Evolutionary conservation across 495 filamentous ascomycete species (phyloP).

Genomic region (Penicillium riverlandense): DNA sequence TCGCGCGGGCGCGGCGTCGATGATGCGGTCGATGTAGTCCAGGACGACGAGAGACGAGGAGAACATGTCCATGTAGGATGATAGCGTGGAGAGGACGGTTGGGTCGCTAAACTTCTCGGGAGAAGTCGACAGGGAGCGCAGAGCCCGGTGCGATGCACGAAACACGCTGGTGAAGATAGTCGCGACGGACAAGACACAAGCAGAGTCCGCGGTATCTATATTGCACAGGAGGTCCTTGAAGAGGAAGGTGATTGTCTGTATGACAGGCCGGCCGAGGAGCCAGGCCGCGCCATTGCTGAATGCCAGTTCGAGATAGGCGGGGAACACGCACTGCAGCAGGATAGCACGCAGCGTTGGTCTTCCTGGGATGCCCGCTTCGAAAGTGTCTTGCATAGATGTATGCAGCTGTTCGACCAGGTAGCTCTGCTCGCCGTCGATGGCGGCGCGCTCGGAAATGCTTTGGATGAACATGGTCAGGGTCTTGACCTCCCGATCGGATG

Average conservation of each 20-base stretch:
- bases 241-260: constrained; percentile 39
- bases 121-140: constrained; percentile 22
- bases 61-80: constrained; percentile 39
- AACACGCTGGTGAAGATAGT: constrained; percentile 40
- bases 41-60: constrained; percentile 39
- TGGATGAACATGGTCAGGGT: constrained; percentile 57
- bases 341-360: constrained; percentile 49
- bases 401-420: constrained; percentile 53
- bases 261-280: constrained; percentile 50
- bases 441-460: constrained; percentile 55
- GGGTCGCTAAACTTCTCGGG: constrained; percentile 31
- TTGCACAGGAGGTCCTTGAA: constrained; percentile 42
- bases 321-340: constrained; percentile 53
- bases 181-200: constrained; percentile 35
- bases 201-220: constrained; percentile 37
- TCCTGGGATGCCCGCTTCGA: constrained; percentile 35
- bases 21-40: constrained; percentile 44
- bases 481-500: constrained; percentile 43
- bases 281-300: constrained; percentile 47
- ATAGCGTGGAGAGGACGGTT: constrained; percentile 29
- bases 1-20: constrained; percentile 1
- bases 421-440: constrained; percentile 50
- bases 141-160: constrained; percentile 28
- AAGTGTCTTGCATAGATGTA: constrained; percentile 44
- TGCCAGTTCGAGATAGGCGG: constrained; percentile 52